These are phyloP conservation scores for Physaria fendleri DNA, from an alignment of 345 rosid species.

Conservation along the genomic window DNA sequence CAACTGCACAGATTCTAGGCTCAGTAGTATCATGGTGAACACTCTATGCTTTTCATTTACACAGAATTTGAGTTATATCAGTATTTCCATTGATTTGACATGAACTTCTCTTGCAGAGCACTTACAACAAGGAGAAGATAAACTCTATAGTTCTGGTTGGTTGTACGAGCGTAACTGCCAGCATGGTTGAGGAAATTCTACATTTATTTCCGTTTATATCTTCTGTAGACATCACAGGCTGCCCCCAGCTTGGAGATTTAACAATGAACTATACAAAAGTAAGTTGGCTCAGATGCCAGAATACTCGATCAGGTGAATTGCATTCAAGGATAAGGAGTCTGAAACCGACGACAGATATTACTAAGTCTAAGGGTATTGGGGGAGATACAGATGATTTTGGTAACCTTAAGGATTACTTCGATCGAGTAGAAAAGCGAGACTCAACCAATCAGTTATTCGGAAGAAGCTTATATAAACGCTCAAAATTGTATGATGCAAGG, in stretches of 20 bases:
- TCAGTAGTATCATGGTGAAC: conserved; percentile 65
- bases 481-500: conserved; percentile 93
- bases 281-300: conserved; percentile 55
- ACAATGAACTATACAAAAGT: conserved; percentile 45
- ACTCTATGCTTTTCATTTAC: conserved; percentile 14
- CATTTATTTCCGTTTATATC: conserved; percentile 54
- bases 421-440: conserved; percentile 88
- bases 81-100: conserved; percentile 11
- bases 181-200: conserved; percentile 61
- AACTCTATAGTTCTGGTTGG: conserved; percentile 67
- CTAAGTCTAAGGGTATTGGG: conserved; percentile 40
- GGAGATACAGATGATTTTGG: conserved; percentile 75
- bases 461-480: conserved; percentile 80
- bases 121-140: conserved; percentile 66
- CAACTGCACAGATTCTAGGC: conserved; percentile 58
- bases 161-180: conserved; percentile 64
- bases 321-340: conserved; percentile 56
- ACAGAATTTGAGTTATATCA: neutral
- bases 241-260: conserved; percentile 74
- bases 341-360: conserved; percentile 52
- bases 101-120: conserved; percentile 59
- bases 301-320: conserved; percentile 39
- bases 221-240: conserved; percentile 76
- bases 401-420: conserved; percentile 89
- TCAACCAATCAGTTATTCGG: conserved; percentile 80